Evolutionary conservation across 2,329 filamentous ascomycete species (phyloP).

Genomic region (Penicillium sp.): DNA sequence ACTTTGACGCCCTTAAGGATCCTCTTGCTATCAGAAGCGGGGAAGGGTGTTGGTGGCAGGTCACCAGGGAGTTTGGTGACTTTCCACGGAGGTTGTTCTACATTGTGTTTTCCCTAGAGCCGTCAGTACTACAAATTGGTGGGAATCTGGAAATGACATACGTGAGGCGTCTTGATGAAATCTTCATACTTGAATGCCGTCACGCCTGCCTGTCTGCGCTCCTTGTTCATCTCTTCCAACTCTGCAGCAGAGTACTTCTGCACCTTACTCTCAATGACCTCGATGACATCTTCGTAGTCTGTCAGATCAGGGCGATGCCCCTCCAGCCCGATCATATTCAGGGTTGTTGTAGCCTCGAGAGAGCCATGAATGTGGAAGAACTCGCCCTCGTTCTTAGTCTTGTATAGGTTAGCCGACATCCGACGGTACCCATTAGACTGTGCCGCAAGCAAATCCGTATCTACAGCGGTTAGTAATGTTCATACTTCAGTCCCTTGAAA

Average conservation of each 20-base stretch:
- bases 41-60: conserved; percentile 34
- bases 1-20: conserved; percentile 67
- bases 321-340: conserved; percentile 72
- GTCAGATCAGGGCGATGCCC: conserved; percentile 65
- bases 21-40: conserved; percentile 35
- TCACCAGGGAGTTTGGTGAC: conserved; percentile 36
- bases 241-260: conserved; percentile 59
- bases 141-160: conserved; percentile 24
- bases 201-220: conserved; percentile 64
- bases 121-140: not conserved
- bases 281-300: conserved; percentile 63
- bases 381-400: conserved; percentile 67
- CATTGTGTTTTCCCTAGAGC: conserved; percentile 37
- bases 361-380: conserved; percentile 80
- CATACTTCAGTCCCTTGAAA: too few species aligned
- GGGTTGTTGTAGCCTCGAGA: conserved; percentile 70
- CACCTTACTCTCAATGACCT: conserved; percentile 64
- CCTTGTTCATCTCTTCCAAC: conserved; percentile 63
- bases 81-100: conserved; percentile 43
- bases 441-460: conserved; percentile 72
- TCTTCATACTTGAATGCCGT: conserved; percentile 64
- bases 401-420: conserved; percentile 74
- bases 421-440: conserved; percentile 74
- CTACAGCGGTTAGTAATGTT: conserved; percentile 46
- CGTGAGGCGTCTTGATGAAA: conserved; percentile 63